Conservation (phyloP, 495 filamentous ascomycete species). For the Echria macrotheca region DNA sequence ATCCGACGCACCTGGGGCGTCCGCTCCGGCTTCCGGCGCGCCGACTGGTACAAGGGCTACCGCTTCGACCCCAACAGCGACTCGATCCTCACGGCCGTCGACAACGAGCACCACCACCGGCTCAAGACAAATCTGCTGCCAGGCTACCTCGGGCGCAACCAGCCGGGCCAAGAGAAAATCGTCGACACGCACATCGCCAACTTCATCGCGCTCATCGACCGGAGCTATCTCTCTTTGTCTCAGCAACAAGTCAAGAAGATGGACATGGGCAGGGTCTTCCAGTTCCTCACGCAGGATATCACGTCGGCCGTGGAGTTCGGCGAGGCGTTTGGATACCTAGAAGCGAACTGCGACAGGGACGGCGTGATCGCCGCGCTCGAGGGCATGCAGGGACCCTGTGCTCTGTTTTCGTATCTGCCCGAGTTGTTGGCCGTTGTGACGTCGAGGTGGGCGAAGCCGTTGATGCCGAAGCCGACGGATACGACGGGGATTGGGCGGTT, state of each 20-base stretch:
- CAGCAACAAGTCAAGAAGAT: conserved; percentile 21
- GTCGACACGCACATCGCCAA: conserved; percentile 39
- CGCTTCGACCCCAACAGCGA: conserved; percentile 15
- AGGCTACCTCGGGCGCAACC: conserved; percentile 16
- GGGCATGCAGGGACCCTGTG: conserved; percentile 26
- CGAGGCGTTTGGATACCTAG: conserved; percentile 44
- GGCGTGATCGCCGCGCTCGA: conserved; percentile 40
- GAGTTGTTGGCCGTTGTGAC: conserved; percentile 23
- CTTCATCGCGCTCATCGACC: conserved; percentile 35
- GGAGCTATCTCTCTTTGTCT: conserved; percentile 33
- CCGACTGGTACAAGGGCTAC: conserved; percentile 36
- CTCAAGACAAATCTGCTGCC: conserved; percentile 13
- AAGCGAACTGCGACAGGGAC: conserved; percentile 39
- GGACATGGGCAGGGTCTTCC: conserved; percentile 38
- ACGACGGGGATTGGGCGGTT: conserved; percentile 43
- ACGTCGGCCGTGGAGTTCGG: conserved; percentile 47
- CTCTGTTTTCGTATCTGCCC: conserved; percentile 17
- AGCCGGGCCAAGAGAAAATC: conserved; percentile 6
- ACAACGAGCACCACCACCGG: conserved; percentile 15
- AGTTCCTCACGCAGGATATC: conserved; percentile 48
- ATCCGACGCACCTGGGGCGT: conserved; percentile 33
- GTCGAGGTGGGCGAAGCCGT: conserved; percentile 30
- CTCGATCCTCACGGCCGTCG: conserved; percentile 16
- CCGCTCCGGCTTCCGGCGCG: conserved; percentile 27
- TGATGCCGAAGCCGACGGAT: conserved; percentile 43